These are phyloP conservation scores for Casuarina cunninghamiana DNA, from an alignment of 306 rosid species.

Conservation along the genomic window DNA sequence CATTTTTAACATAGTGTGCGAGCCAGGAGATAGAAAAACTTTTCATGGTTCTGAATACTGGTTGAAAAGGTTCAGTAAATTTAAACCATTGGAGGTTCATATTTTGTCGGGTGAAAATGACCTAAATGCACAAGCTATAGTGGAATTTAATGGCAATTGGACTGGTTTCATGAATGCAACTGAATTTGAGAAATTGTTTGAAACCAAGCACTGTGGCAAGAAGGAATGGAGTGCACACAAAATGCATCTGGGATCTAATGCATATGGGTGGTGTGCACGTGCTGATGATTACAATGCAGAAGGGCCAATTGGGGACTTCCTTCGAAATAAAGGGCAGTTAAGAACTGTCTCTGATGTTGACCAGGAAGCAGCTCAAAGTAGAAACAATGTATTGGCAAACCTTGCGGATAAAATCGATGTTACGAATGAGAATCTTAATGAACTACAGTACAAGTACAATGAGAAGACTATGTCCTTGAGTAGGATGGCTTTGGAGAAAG, in stretches of 20 bases:
- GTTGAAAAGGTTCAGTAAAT: constrained; percentile 56
- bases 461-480: constrained; percentile 75
- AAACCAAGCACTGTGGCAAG: constrained; percentile 47
- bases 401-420: constrained; percentile 65
- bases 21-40: constrained; percentile 33
- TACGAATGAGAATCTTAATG: constrained; percentile 65
- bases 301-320: constrained; percentile 79
- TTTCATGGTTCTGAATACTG: constrained; percentile 49
- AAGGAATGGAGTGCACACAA: constrained; percentile 57
- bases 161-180: constrained; percentile 73
- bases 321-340: constrained; percentile 70
- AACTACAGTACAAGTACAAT: constrained; percentile 64
- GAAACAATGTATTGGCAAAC: constrained; percentile 59
- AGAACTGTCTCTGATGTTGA: constrained; percentile 77
- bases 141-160: constrained; percentile 73
- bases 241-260: constrained; percentile 36
- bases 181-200: constrained; percentile 71
- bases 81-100: constrained; percentile 49
- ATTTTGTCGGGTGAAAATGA: constrained; percentile 42
- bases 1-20: constrained; percentile 49
- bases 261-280: constrained; percentile 93
- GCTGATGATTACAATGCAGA: constrained; percentile 62
- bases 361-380: constrained; percentile 67
- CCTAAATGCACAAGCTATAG: constrained; percentile 40
- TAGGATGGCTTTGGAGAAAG: constrained; percentile 86